Conservation (phyloP, 371 early-diverging fungal genomes). For the Rhizopus stolonifer region DNA sequence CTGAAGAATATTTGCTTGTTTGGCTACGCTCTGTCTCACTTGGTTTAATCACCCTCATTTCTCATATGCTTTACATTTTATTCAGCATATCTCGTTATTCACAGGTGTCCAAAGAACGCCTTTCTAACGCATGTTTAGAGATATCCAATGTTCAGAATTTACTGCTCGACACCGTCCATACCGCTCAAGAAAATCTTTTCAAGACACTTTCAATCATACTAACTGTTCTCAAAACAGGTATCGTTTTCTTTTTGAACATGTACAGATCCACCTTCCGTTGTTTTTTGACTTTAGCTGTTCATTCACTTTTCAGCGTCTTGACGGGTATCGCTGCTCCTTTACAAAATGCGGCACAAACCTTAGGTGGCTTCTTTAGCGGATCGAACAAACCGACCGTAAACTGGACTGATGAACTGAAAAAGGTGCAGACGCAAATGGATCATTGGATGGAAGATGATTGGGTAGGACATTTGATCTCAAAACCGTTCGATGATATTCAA, state of each 20-base stretch:
- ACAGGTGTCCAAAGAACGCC: too few species aligned
- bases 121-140: too few species aligned
- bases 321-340: slow-evolving; percentile 25
- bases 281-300: slow-evolving; percentile 32
- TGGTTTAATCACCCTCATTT: too few species aligned
- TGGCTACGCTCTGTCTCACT: too few species aligned
- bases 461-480: slow-evolving; percentile 14
- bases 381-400: neutral
- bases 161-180: slow-evolving; percentile 10
- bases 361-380: slow-evolving; percentile 14
- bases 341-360: slow-evolving; percentile 27
- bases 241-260: slow-evolving; percentile 28
- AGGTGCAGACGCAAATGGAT: neutral
- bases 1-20: too few species aligned
- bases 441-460: slow-evolving; percentile 27
- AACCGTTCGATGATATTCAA: slow-evolving; percentile 28
- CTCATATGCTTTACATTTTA: too few species aligned
- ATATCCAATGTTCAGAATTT: too few species aligned
- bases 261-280: slow-evolving; percentile 47
- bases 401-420: slow-evolving; percentile 25
- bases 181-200: slow-evolving; percentile 23
- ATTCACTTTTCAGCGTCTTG: slow-evolving; percentile 21
- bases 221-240: slow-evolving; percentile 13
- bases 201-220: slow-evolving; percentile 13
- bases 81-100: too few species aligned